Percentiles rank a stretch among this genome's conserved stretches.
These are phyloP conservation scores for Volvox carteri DNA, from an alignment of 163 green algal species.

Conservation along the genomic window DNA sequence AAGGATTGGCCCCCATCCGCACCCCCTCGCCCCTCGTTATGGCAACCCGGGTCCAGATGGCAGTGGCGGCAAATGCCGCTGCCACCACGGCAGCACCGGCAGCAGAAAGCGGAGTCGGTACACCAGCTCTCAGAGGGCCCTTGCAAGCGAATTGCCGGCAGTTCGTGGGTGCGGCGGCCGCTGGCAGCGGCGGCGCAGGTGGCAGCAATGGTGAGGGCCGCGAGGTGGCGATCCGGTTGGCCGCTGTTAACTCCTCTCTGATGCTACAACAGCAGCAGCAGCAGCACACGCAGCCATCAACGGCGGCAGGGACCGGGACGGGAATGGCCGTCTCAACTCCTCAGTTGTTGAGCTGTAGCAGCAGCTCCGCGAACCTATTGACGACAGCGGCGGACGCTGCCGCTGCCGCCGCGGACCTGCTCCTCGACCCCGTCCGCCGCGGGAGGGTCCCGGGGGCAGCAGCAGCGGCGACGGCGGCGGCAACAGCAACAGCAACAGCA, in stretches of 20 bases:
- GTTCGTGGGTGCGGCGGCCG: not conserved
- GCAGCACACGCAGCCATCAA: not conserved
- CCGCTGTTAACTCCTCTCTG: too few relatives aligned
- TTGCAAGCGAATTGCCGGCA: not conserved
- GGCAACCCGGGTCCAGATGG: conserved; percentile 29
- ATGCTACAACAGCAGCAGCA: not conserved
- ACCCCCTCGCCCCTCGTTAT: conserved; percentile 43
- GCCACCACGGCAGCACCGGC: not conserved
- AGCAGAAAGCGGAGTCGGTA: too few relatives aligned
- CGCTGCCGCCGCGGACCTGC: not conserved
- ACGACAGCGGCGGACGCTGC: not conserved
- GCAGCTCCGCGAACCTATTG: conserved; percentile 16
- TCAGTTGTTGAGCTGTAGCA: not conserved
- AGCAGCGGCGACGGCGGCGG: not conserved
- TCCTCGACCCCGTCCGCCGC: not conserved
- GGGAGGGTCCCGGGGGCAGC: not conserved
- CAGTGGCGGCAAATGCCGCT: not conserved
- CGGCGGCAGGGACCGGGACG: not conserved
- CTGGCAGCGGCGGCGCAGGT: not conserved
- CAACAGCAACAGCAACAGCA: not conserved
- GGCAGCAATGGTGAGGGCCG: too few relatives aligned
- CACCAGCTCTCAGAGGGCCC: too few relatives aligned
- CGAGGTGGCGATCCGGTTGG: too few relatives aligned
- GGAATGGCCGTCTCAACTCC: not conserved
- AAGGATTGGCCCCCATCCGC: conserved; percentile 57